Conservation (phyloP, 2,329 filamentous ascomycete genomes). For the Verticillium dahliae region DNA sequence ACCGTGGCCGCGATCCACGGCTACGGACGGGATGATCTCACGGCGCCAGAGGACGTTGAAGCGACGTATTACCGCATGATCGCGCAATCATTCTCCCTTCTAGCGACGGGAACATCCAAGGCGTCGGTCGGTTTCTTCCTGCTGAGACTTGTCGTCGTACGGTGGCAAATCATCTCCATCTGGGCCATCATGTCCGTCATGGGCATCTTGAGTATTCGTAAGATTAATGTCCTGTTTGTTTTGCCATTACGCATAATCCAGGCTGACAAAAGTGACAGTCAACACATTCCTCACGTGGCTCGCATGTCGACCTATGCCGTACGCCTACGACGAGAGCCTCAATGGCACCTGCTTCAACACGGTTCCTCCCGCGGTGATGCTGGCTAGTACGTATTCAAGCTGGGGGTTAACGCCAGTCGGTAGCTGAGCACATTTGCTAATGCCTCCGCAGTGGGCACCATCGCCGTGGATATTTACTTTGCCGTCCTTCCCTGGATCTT, state of each 20-base stretch:
- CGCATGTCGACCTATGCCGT: slow-evolving; percentile 10
- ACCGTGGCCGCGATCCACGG: neutral
- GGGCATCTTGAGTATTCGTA: neutral
- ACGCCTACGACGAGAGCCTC: slow-evolving; percentile 10
- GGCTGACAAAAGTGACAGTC: neutral
- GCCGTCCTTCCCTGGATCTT: slow-evolving; percentile 35
- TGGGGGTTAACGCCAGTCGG: no score
- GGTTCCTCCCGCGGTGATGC: slow-evolving; percentile 10
- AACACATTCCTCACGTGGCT: slow-evolving; percentile 10
- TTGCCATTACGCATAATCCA: neutral
- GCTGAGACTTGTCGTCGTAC: slow-evolving; percentile 25
- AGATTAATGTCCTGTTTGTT: neutral
- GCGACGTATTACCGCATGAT: slow-evolving; percentile 24
- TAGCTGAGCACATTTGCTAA: neutral
- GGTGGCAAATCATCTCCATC: slow-evolving; percentile 27
- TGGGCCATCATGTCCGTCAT: slow-evolving; percentile 20
- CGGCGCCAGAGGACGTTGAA: slow-evolving; percentile 11
- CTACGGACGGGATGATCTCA: neutral
- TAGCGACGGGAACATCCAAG: slow-evolving; percentile 32
- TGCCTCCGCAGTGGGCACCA: neutral
- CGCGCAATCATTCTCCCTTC: slow-evolving; percentile 27
- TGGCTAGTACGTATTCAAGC: slow-evolving; percentile 4
- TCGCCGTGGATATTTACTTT: slow-evolving; percentile 29
- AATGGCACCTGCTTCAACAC: slow-evolving; percentile 11
- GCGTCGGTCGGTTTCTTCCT: slow-evolving; percentile 31